Evolutionary conservation across 257 asterid genomes (phyloP).

Genomic region (Nicotiana attenuata): DNA sequence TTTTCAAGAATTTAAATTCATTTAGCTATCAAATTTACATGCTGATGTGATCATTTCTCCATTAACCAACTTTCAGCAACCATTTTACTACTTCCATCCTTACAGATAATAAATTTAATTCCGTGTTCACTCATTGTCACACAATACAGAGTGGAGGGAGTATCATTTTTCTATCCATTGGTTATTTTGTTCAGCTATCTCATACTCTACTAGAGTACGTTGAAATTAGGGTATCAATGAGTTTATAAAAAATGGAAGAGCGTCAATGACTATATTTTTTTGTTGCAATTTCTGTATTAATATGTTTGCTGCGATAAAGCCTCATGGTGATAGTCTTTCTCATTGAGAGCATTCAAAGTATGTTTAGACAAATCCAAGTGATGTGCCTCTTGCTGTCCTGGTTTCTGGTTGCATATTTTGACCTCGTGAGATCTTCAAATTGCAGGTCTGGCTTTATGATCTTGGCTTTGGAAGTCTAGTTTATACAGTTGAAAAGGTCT

Average conservation of each 20-base stretch:
- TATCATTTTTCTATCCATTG: not conserved
- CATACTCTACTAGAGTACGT: not conserved
- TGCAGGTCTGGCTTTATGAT: constrained; percentile 81
- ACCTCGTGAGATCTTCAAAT: not conserved
- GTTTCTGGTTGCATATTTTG: not conserved
- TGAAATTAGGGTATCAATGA: not conserved
- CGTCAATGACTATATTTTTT: not conserved
- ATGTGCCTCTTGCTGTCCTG: constrained; percentile 4
- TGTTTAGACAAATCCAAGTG: not conserved
- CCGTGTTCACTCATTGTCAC: not conserved
- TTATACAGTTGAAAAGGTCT: constrained; percentile 60
- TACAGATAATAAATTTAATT: not conserved
- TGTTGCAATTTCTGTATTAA: not conserved
- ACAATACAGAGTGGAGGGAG: not conserved
- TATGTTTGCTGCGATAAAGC: not conserved
- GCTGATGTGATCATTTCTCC: not conserved
- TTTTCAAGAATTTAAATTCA: not conserved
- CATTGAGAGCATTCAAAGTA: not conserved
- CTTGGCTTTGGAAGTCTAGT: constrained; percentile 50
- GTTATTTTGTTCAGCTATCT: not conserved
- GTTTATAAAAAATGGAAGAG: not conserved
- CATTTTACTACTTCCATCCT: not conserved
- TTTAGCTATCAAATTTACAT: not conserved
- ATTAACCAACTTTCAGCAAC: not conserved
- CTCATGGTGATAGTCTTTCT: not conserved